Percentiles rank a stretch among this genome's conserved stretches.
These are phyloP conservation scores for Harringtonia aguacate DNA, from an alignment of 2,329 filamentous ascomycete species.

Conservation along the genomic window DNA sequence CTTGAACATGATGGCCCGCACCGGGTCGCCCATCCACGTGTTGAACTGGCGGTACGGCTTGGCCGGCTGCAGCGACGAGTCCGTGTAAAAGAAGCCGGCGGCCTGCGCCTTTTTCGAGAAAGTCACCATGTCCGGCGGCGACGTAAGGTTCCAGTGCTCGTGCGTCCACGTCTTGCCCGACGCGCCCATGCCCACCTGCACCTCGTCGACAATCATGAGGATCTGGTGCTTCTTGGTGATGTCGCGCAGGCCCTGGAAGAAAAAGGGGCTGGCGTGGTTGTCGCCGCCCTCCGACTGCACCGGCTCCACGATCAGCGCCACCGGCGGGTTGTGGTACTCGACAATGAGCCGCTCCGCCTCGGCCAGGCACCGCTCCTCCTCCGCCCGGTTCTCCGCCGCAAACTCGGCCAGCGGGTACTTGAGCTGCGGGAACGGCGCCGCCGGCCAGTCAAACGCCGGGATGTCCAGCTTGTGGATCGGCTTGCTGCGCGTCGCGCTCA, in stretches of 20 bases:
- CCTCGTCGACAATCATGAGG: constrained; percentile 85
- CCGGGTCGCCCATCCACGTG: constrained; percentile 94
- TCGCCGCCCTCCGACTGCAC: constrained; percentile 91
- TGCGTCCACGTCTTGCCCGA: constrained; percentile 96
- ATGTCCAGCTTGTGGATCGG: constrained; percentile 93
- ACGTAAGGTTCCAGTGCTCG: constrained; percentile 77
- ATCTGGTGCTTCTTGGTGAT: constrained; percentile 68
- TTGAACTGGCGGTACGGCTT: constrained; percentile 96
- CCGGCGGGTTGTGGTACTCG: constrained; percentile 68
- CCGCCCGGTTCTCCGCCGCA: constrained; percentile 66
- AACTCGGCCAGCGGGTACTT: constrained; percentile 81
- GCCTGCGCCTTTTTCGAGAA: constrained; percentile 95
- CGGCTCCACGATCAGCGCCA: constrained; percentile 77
- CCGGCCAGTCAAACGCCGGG: constrained; percentile 89
- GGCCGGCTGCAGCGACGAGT: constrained; percentile 71
- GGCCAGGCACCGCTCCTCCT: constrained; percentile 70
- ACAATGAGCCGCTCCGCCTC: constrained; percentile 76
- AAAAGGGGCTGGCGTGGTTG: constrained; percentile 80
- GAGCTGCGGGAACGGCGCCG: constrained; percentile 73
- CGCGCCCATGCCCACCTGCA: constrained; percentile 86
- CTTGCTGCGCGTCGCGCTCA: constrained; percentile 86
- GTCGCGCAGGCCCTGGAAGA: constrained; percentile 76
- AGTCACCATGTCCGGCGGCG: constrained; percentile 85
- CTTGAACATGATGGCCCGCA: constrained; percentile 73
- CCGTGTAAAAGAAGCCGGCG: constrained; percentile 83